A percentile compares a stretch with the other conserved stretches of the same genome.
phyloP scores from a whole-genome alignment of 805 yeast species.

The Lachancea meyersii region DNA sequence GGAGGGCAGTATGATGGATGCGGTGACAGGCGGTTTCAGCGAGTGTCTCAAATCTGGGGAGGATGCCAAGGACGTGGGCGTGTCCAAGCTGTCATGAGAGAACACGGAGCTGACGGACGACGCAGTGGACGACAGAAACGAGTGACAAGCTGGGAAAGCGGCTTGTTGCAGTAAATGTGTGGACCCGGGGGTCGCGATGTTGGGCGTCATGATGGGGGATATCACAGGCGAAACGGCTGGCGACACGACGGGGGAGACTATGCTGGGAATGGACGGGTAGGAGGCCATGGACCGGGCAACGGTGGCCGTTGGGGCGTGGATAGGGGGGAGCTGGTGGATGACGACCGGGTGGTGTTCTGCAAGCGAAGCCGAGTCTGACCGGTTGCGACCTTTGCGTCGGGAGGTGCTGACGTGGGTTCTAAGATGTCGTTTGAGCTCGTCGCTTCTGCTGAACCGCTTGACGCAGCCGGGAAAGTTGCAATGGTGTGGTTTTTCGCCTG shows the following conservation, averaged over 20 bases:
- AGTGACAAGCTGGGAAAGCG: background rate
- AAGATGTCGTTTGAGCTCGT: conserved; percentile 67
- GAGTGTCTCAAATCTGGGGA: conserved; percentile 1
- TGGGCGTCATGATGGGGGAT: conserved; percentile 2
- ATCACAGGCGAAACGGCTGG: conserved; percentile 2
- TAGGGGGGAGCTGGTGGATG: conserved; percentile 7
- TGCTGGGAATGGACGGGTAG: background rate
- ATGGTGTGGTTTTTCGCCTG: conserved; percentile 78
- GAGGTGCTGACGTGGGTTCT: conserved; percentile 67
- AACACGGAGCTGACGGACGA: conserved; percentile 7
- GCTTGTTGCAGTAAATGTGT: background rate
- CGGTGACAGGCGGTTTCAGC: background rate
- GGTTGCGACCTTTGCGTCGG: conserved; percentile 5
- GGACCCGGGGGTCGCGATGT: background rate
- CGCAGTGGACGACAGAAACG: conserved; percentile 5
- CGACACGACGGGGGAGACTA: background rate
- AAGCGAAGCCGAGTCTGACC: background rate
- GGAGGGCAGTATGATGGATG: background rate
- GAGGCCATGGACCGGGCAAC: conserved; percentile 1
- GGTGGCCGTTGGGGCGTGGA: conserved; percentile 3
- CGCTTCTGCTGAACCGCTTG: conserved; percentile 63
- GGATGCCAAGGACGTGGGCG: conserved; percentile 3
- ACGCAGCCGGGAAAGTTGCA: conserved; percentile 67
- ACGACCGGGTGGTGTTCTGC: conserved; percentile 7
- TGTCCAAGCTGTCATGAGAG: background rate